Base-by-base conservation (phyloP, 2,329 filamentous ascomycete species). In the Exophiala sp. region DNA sequence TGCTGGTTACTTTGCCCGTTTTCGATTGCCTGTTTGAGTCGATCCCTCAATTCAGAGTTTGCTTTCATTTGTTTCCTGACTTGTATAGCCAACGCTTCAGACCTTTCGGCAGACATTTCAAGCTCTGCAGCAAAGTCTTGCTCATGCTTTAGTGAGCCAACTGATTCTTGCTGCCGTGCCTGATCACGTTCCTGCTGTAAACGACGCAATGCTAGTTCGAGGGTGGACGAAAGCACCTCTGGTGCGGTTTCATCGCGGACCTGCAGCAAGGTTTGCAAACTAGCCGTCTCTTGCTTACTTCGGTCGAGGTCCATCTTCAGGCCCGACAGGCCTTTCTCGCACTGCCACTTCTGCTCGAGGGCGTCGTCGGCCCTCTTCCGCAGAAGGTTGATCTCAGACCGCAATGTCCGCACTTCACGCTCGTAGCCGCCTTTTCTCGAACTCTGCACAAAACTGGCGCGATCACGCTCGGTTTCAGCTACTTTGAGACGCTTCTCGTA, bases 301-400 rank as follows among this genome's bases (percentile, higher is more conserved):
- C 91, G 88, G 71, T 97, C 94, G 39, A 99, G 82, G 67, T 97
- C 92, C 88, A 96, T 96, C 75, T 96, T 95, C 52, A 97, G 75
- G 51, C 91, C 90, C 48, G 84, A 81, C 1, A 97, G 76, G 14
- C 90, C 90, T 72, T 95, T 95, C 72, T 96, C 92, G 58, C 91
- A 92, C 68, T 95, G 88, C 86, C 89, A 97, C 72, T 97, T 97
- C 66, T 95, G 89, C 66, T 96, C 90, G 11, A 97, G 80, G 12
- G 92, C 92, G 60, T 97, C 92, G 65, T 99, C 92, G 29, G 92
- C 92, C 50, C 94, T 85, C 58, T 86, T 86, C 40, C 94, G 85
- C 52, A 99, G 79, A 12, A 87, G 81, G 47, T 88, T 89, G 58
- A 99, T 88, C 68, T 99, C 94, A 20, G 87, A 84, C 55, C 91